phyloP scores from a whole-genome alignment of 495 filamentous ascomycete genomes.

The Hyaloscypha bicolor region DNA sequence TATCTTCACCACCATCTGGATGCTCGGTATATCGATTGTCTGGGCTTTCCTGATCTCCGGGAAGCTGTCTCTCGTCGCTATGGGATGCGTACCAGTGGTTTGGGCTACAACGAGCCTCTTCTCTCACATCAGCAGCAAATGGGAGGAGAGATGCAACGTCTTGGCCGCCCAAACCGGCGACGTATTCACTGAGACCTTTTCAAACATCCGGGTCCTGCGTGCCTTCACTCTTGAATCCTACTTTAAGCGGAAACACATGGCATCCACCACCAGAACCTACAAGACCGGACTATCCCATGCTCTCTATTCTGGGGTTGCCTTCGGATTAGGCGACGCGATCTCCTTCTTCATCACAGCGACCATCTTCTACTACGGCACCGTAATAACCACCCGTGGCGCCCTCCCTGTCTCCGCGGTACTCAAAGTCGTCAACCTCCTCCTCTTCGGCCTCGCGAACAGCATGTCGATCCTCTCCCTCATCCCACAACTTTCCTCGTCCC shows the following conservation, averaged over 20 bases:
- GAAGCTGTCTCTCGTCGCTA: slow-evolving; percentile 79
- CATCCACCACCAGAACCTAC: slow-evolving; percentile 50
- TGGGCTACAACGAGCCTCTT: slow-evolving; percentile 65
- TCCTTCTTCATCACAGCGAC: slow-evolving; percentile 63
- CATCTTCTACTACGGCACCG: slow-evolving; percentile 81
- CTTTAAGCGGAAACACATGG: slow-evolving; percentile 68
- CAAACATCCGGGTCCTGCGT: slow-evolving; percentile 80
- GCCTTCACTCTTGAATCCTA: slow-evolving; percentile 74
- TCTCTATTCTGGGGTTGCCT: slow-evolving; percentile 68
- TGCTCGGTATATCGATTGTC: slow-evolving; percentile 64
- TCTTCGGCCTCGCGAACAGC: slow-evolving; percentile 77
- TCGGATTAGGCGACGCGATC: slow-evolving; percentile 72
- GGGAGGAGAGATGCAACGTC: slow-evolving; percentile 69
- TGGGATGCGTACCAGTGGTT: slow-evolving; percentile 69
- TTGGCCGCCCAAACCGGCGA: slow-evolving; percentile 54
- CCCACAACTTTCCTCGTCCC: slow-evolving; percentile 76
- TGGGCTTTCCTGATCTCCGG: slow-evolving; percentile 80
- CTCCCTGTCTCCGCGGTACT: slow-evolving; percentile 61
- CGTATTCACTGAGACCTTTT: slow-evolving; percentile 77
- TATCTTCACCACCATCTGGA: slow-evolving; percentile 62
- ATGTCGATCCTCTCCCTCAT: slow-evolving; percentile 70
- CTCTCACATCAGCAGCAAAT: slow-evolving; percentile 61
- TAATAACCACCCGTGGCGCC: slow-evolving; percentile 53
- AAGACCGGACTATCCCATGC: slow-evolving; percentile 60
- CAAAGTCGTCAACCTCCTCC: slow-evolving; percentile 76